A percentile compares a stretch with the other conserved stretches of the same genome.
phyloP scores from a whole-genome alignment of 139 green algal species.

The Chlamydomonas incerta region DNA sequence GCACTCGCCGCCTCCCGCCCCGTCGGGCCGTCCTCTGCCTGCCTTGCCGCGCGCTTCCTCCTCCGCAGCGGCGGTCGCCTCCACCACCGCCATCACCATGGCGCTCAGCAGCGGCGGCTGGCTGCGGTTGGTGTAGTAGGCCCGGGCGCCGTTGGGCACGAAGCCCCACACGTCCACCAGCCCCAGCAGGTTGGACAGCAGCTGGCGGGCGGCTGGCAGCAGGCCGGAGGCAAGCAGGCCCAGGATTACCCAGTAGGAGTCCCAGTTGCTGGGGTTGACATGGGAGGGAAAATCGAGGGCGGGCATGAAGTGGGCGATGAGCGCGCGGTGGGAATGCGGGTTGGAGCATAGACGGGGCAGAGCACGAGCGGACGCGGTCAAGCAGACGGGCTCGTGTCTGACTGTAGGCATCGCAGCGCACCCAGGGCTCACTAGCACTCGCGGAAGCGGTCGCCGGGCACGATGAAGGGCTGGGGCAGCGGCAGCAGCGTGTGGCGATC shows the following conservation, averaged over 20 bases:
- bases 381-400: no score
- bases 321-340: no score
- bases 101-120: slow-evolving; percentile 90
- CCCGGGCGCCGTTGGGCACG: slow-evolving; percentile 90
- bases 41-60: no score
- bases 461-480: slow-evolving; percentile 78
- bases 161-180: slow-evolving; percentile 77
- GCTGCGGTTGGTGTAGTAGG: slow-evolving; percentile 96
- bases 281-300: no score
- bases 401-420: no score
- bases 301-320: no score
- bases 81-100: slow-evolving; percentile 60
- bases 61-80: no score
- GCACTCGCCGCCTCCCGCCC: no score
- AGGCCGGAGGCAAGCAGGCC: slow-evolving; percentile 88
- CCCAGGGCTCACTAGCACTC: slow-evolving; percentile 74
- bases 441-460: slow-evolving; percentile 89
- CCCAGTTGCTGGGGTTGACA: slow-evolving; percentile 93
- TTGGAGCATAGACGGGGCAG: no score
- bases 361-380: no score
- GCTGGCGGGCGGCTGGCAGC: slow-evolving; percentile 61
- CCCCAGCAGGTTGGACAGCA: slow-evolving; percentile 83
- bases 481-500: slow-evolving; percentile 76
- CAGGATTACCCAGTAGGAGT: slow-evolving; percentile 87
- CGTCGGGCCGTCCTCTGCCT: no score